Base-by-base conservation (phyloP, 2,329 filamentous ascomycete species). In the Microdochium paspali region DNA sequence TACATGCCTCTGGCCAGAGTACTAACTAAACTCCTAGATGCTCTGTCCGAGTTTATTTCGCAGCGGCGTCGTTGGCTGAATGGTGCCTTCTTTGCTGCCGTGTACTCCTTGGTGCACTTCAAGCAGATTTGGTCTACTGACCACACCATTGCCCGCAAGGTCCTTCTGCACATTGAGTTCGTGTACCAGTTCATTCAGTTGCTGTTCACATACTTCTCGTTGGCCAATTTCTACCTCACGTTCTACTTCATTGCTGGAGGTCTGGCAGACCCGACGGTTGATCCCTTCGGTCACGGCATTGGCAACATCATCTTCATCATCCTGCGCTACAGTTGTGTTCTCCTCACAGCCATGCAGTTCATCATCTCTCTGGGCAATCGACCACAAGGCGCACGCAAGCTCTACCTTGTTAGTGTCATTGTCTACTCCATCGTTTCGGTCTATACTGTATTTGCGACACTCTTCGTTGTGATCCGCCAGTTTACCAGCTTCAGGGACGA, bases 231-330 rank as follows among this genome's bases (percentile, higher is more conserved):
- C 74, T 98, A 97, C 66, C 82, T 98, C 46, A 95, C 90, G 49
- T 98, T 98, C 70, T 98, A 90, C 77, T 98, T 98, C 71, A 85
- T 98, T 55, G 90, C 90, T 21, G 93, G 93, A 40, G 94, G 90
- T 35, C 76, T 98, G 15, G 79, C 86, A 0, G 89, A 97, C 58
- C 71, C 79, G 0, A 71, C 72, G 24, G 73, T 94, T 54, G 93
- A 98, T 64, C 94, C 94, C 0, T 98, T 98, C 56, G 90, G 90
- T 15, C 87, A 95, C 66, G 77, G 82, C 52, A 84, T 95, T 53
- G 91, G 87, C 44, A 80, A 80, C 54, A 81, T 86, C 68, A 87
- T 98, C 63, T 98, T 97, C 67, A 79, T 82, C 51, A 75, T 96
- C 50, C 71, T 98, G 35, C 82, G 90, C 46, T 98, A 97, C 66